Percentiles rank a stretch among this genome's conserved stretches.
Evolutionary conservation across 345 rosid genomes (phyloP).

Genomic region (Populus euphratica): DNA sequence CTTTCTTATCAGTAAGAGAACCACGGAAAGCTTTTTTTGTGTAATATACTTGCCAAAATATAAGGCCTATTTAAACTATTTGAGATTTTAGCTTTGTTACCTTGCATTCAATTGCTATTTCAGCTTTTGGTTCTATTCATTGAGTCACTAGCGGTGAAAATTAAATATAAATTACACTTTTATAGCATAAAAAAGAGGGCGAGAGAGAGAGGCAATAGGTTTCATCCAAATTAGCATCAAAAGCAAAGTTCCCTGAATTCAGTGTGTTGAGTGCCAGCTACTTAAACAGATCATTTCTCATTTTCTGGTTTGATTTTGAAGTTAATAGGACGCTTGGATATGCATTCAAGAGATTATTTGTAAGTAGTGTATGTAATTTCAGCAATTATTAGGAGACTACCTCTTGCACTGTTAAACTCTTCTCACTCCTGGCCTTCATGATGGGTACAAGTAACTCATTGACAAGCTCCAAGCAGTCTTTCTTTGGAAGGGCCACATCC

Average conservation of each 20-base stretch:
- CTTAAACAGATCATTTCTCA: not conserved
- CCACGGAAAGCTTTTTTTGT: too few relatives aligned
- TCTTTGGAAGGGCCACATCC: constrained; percentile 30
- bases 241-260: not conserved
- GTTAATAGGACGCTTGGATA: not conserved
- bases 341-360: not conserved
- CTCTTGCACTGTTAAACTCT: constrained; percentile 31
- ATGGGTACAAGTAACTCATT: constrained; percentile 29
- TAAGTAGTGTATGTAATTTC: not conserved
- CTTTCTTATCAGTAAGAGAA: too few relatives aligned
- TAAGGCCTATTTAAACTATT: too few relatives aligned
- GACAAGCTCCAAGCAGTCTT: constrained; percentile 28
- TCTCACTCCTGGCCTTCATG: constrained; percentile 28
- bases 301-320: not conserved
- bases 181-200: not conserved
- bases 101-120: too few relatives aligned
- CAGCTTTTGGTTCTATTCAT: too few relatives aligned
- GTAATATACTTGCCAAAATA: too few relatives aligned
- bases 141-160: too few relatives aligned
- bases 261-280: not conserved
- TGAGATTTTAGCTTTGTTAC: too few relatives aligned
- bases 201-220: not conserved
- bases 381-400: constrained; percentile 11
- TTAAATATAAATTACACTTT: not conserved
- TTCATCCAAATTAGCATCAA: not conserved